Evolutionary conservation across 768 basidiomycete species (phyloP), one percentile per base, ranked within the genome.

Genomic region (Lentinula lateritia): DNA sequence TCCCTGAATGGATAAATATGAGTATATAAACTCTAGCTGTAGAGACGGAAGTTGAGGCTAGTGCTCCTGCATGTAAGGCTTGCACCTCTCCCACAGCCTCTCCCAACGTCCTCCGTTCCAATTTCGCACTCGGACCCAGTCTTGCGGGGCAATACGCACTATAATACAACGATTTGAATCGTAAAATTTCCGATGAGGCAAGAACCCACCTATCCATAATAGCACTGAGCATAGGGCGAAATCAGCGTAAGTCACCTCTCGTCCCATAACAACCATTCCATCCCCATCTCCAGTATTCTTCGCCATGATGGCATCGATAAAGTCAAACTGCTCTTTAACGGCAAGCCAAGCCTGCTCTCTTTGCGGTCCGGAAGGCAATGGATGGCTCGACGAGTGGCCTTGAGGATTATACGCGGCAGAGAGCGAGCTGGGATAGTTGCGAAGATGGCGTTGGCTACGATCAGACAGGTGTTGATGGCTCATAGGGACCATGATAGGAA

Each of bases 401-500:
- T 43, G 52, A 18, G 52, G 32, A 20, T 23, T 43, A 28, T 42
- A 50, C 8, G 43, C 50, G 8, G 8, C 39, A 32, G n/a, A 60
- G 7, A 50, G 41, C 12, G 55, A 56, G 10, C 50, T 52, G 34
- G 59, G 56, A n/a, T 39, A 5, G 13, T 16, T 41, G 32, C 50
- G 72, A 70, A 86, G 82, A 65, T 87, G 80, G 5, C 74, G 71
- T 66, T 84, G 85, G 45, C 79, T 81, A 52, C 78, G 80, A 61
- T 80, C 76, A 1, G 85, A 83, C 5, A 90, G 74, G 4, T 82
- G 79, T 43, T 83, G 82, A 63, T 89, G 85, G 60, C 82, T 86
- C 48, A 88, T 70, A 1, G 89, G 89, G 0, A 90, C 75, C 80
- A 90, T 83, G 66, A 91, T 86, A 2, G 83, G 82, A 16, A 89